Conservation (phyloP, 2,329 filamentous ascomycete genomes). For the Iodosphaeria phyllophila region DNA sequence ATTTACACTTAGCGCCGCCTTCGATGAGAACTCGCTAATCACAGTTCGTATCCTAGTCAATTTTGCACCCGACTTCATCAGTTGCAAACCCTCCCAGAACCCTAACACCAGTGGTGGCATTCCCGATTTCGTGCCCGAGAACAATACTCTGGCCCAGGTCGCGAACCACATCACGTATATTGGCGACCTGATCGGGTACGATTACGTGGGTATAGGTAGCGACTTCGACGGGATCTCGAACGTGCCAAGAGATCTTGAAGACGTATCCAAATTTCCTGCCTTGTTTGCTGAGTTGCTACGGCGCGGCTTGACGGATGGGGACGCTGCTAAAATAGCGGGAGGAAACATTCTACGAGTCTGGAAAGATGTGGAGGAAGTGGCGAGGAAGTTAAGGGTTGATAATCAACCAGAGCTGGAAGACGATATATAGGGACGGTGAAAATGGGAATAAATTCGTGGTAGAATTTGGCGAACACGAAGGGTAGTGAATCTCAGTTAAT, state of each 20-base stretch:
- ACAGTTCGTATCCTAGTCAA: conserved; percentile 34
- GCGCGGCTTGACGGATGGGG: conserved; percentile 53
- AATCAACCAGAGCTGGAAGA: conserved; percentile 36
- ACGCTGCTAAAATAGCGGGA: conserved; percentile 60
- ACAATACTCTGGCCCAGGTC: conserved; percentile 60
- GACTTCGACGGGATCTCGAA: conserved; percentile 67
- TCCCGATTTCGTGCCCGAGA: conserved; percentile 45
- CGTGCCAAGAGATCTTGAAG: conserved; percentile 59
- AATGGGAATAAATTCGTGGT: too few relatives aligned
- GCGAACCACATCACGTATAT: conserved; percentile 70
- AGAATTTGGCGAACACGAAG: too few relatives aligned
- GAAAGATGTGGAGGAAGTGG: conserved; percentile 58
- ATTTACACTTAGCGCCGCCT: too few relatives aligned
- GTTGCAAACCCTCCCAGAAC: conserved; percentile 42
- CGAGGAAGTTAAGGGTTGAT: conserved; percentile 40
- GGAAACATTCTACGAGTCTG: conserved; percentile 73
- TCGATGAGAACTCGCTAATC: too few relatives aligned
- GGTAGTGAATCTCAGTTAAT: too few relatives aligned
- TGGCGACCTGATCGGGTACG: conserved; percentile 65
- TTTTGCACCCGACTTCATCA: conserved; percentile 68
- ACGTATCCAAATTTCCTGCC: conserved; percentile 68
- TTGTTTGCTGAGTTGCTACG: conserved; percentile 57
- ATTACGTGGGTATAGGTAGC: conserved; percentile 73
- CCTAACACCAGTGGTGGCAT: conserved; percentile 47
- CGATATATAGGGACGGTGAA: too few relatives aligned